phyloP scores from a whole-genome alignment of 768 basidiomycete genomes.

The Suillus americanus region DNA sequence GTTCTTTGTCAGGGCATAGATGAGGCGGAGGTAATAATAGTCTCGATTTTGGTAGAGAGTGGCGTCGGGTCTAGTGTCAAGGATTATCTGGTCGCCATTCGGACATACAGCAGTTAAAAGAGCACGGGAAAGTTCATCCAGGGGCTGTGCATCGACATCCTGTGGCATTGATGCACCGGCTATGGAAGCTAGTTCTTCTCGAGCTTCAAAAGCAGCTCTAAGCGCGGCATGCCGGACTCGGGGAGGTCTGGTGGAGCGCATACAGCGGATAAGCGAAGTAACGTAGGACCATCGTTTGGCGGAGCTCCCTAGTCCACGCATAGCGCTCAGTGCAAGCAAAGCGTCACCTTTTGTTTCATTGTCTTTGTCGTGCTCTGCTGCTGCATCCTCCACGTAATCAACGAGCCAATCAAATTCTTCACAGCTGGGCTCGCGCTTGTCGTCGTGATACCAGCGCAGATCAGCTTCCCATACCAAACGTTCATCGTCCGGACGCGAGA shows the following conservation, averaged over 20 bases:
- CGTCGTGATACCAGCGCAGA: not conserved
- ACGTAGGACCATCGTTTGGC: not conserved
- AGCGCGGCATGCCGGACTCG: not conserved
- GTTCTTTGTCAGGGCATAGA: not conserved
- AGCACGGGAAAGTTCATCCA: not conserved
- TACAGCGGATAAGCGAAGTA: not conserved
- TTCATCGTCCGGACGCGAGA: not conserved
- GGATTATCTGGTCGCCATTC: not conserved
- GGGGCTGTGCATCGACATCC: not conserved
- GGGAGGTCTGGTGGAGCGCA: not conserved
- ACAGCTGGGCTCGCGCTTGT: no score
- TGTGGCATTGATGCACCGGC: no score
- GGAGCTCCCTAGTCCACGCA: not conserved
- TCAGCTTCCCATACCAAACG: not conserved
- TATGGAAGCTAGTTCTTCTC: not conserved
- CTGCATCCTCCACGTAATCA: not conserved
- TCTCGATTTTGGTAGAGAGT: not conserved
- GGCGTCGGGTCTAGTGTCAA: not conserved
- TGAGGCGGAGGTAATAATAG: not conserved
- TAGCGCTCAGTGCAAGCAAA: not conserved
- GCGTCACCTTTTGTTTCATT: not conserved
- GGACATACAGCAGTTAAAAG: not conserved
- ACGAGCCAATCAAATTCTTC: not conserved
- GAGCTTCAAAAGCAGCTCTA: not conserved
- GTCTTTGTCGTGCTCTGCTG: not conserved